Percentiles rank a stretch among this genome's conserved stretches.
Conservation (phyloP, 2,329 filamentous ascomycete genomes). For the Saccharata proteae region DNA sequence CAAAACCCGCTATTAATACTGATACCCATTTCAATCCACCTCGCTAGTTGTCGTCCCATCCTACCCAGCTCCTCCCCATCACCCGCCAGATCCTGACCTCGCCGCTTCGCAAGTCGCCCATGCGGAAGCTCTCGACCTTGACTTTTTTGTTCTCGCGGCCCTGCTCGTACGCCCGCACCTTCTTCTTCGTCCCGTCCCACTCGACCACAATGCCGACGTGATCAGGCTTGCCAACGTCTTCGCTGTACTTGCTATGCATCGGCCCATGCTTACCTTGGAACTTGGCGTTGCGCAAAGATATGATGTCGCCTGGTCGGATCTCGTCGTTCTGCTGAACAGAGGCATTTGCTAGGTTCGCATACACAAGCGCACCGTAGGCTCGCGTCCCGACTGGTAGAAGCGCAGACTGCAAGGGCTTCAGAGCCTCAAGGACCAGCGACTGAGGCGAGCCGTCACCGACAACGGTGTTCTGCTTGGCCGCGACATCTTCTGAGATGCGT, state of each 20-base stretch:
- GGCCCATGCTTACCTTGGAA: conserved; percentile 93
- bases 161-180: conserved; percentile 91
- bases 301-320: conserved; percentile 84
- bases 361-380: conserved; percentile 82
- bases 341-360: conserved; percentile 89
- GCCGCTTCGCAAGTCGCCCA: conserved; percentile 82
- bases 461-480: conserved; percentile 62
- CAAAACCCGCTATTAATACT: no score
- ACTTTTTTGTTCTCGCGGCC: conserved; percentile 88
- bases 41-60: conserved; percentile 55
- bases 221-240: conserved; percentile 76
- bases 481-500: conserved; percentile 59
- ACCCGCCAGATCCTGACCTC: conserved; percentile 97
- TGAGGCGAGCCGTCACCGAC: conserved; percentile 77
- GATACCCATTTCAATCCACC: no score
- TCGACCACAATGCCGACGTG: conserved; percentile 88
- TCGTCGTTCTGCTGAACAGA: conserved; percentile 83
- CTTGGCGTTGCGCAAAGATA: conserved; percentile 81
- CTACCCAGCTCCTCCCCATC: conserved; percentile 84
- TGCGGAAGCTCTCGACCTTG: conserved; percentile 84
- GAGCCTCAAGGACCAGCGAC: conserved; percentile 64
- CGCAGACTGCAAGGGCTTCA: conserved; percentile 60
- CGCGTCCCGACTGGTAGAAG: conserved; percentile 77
- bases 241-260: conserved; percentile 87
- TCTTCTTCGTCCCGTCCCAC: conserved; percentile 98